phyloP scores from a whole-genome alignment of 2,329 filamentous ascomycete species.

The Dothideomycetidae sp. region DNA sequence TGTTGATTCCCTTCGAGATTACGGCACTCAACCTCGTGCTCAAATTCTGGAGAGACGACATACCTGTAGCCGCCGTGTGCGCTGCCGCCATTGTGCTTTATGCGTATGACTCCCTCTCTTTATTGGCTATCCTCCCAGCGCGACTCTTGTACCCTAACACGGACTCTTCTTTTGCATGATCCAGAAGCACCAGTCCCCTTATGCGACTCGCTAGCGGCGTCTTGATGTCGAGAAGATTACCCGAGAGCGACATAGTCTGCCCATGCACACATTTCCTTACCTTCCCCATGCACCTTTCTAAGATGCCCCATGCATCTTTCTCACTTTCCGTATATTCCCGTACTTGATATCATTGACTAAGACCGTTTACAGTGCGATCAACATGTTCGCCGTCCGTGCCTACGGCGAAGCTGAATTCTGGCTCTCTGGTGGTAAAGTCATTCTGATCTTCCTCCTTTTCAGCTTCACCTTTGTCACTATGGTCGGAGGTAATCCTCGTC shows the following conservation, averaged over 20 bases:
- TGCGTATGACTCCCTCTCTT: constrained; percentile 6
- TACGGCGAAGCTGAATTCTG: constrained; percentile 36
- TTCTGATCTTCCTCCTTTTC: constrained; percentile 28
- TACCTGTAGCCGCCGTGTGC: constrained; percentile 17
- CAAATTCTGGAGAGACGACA: constrained; percentile 27
- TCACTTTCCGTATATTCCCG: too few relatives aligned
- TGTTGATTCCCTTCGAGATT: constrained; percentile 37
- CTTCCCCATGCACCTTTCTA: constrained; percentile 6
- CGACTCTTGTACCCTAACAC: constrained; percentile 6
- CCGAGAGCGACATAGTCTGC: constrained; percentile 4
- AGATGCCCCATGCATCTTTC: too few relatives aligned
- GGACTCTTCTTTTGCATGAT: neutral
- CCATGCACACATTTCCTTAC: constrained; percentile 1
- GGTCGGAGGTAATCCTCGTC: constrained; percentile 21
- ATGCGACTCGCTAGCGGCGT: neutral
- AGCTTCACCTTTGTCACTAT: constrained; percentile 17
- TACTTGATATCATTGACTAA: too few relatives aligned
- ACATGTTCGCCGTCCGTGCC: constrained; percentile 30
- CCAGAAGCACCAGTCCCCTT: neutral
- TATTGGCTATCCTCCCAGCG: constrained; percentile 2
- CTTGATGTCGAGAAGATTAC: too few relatives aligned
- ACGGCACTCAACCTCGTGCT: constrained; percentile 27
- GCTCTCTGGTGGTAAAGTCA: constrained; percentile 37
- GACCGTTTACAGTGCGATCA: constrained; percentile 20
- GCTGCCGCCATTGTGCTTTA: neutral